phyloP scores from a whole-genome alignment of 257 asterid species.

The Solanum sejunctum region DNA sequence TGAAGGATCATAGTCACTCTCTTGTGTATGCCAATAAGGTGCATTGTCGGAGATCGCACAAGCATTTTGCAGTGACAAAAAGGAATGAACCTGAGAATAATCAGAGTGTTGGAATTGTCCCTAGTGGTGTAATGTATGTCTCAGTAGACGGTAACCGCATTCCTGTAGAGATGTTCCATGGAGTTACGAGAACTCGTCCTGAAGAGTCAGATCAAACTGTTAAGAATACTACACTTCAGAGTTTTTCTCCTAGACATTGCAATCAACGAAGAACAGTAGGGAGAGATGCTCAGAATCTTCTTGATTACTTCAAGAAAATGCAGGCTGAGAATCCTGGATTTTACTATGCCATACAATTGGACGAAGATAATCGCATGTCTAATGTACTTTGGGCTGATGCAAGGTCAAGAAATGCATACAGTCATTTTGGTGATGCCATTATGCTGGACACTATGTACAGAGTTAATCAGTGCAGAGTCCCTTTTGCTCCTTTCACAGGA shows the following conservation, averaged over 20 bases:
- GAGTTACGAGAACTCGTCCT: conserved; percentile 25
- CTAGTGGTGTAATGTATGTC: conserved; percentile 71
- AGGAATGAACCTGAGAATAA: conserved; percentile 28
- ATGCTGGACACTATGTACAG: conserved; percentile 55
- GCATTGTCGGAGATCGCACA: conserved; percentile 43
- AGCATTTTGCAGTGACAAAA: conserved; percentile 42
- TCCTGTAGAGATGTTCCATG: conserved; percentile 25
- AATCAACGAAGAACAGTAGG: conserved; percentile 48
- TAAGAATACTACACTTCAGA: conserved; percentile 15
- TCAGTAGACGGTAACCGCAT: conserved; percentile 47
- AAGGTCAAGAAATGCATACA: conserved; percentile 75
- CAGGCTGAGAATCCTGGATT: conserved; percentile 94
- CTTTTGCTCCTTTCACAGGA: conserved; percentile 85
- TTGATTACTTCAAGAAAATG: conserved; percentile 83
- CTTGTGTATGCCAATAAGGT: conserved; percentile 24
- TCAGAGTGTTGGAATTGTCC: conserved; percentile 38
- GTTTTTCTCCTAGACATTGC: conserved; percentile 24
- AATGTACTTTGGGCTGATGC: conserved; percentile 94
- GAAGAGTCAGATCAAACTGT: conserved; percentile 22
- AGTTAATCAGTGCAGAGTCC: conserved; percentile 49
- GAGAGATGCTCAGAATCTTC: conserved; percentile 77
- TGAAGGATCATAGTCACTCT: conserved; percentile 57
- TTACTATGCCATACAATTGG: conserved; percentile 86
- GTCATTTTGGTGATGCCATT: conserved; percentile 85
- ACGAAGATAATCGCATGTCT: conserved; percentile 77